Base-by-base conservation (phyloP, 805 yeast genomes). In the Diddensiella santjacobensis region DNA sequence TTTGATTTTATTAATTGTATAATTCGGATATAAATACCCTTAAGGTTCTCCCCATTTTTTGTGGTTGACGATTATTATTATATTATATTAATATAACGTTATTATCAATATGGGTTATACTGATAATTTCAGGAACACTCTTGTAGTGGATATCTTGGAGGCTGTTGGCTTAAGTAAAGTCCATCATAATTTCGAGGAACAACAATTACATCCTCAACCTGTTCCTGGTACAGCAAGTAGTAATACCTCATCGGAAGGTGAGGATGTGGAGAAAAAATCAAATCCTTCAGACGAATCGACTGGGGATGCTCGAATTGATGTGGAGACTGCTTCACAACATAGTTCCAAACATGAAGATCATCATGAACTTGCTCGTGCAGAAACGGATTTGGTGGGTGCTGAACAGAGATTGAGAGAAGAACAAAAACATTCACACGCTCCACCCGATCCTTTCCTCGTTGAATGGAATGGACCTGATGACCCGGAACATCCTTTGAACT, bases 401-500 rank as follows among this genome's bases (percentile, higher is more conserved):
- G 20, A 35, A 8, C 10, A 35, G 38, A 6, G 8, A 8, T n/a
- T n/a, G n/a, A n/a, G n/a, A n/a, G 38, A 35, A 17, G 38, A 35
- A 17, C 20, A 35, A 6, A 15, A 5, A 23, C 5, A 4, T 30
- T n/a, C n/a, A n/a, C n/a, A n/a, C n/a, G 33, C 22, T 17, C 29
- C 22, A 13, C 13, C 4, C 19, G 57, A 53, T 37, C 57, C 57
- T 13, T 54, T 58, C n/a, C 41, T 63, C 13, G 66, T 64, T 1
- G 61, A 52, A 19, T 64, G 65, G 65, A 58, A 64, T 22, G 67
- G 68, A 0, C 58, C 59, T 1, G 57, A 58, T 19, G 67, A 62
- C 35, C 60, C 57, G 1, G 64, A 56, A 39, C 52, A 76, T 54
- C 87, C 88, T 1, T 56, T 62, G 33, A 81, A 81, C 58, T 82